phyloP scores from a whole-genome alignment of 164 flowering plant genomes.

The Echeveria elegans region DNA sequence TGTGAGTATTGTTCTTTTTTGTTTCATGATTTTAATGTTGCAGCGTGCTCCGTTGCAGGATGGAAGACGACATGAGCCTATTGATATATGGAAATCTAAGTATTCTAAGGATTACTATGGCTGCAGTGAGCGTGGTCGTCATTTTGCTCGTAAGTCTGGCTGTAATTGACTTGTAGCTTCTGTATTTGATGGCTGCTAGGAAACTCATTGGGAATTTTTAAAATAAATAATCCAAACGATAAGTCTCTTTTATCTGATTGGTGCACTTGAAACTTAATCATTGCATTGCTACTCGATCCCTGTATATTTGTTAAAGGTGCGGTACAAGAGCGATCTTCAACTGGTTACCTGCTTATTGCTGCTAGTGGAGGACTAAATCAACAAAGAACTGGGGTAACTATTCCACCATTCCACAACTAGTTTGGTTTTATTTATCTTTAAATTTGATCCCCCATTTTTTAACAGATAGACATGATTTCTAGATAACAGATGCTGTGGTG shows the following conservation, averaged over 20 bases:
- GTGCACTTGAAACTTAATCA: no score
- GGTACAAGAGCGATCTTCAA: slow-evolving; percentile 46
- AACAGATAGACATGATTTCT: slow-evolving; percentile 4
- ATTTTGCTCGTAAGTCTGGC: slow-evolving; percentile 55
- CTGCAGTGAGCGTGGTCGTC: slow-evolving; percentile 65
- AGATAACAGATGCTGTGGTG: slow-evolving; percentile 98
- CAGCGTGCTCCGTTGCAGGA: slow-evolving; percentile 17
- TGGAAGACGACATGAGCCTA: slow-evolving; percentile 26
- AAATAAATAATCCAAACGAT: no score
- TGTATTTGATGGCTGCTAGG: not conserved
- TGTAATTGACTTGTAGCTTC: not conserved
- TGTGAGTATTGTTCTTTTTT: not conserved
- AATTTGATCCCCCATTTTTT: not conserved
- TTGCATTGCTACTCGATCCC: not conserved
- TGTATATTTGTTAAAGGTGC: slow-evolving; percentile 39
- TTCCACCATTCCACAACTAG: not conserved
- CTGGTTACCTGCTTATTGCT: slow-evolving; percentile 93
- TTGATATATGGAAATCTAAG: slow-evolving; percentile 84
- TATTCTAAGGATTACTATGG: slow-evolving; percentile 55
- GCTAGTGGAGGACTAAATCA: slow-evolving; percentile 98
- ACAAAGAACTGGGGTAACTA: slow-evolving; percentile 87
- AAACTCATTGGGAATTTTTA: no score
- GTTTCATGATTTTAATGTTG: not conserved
- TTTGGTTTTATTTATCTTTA: not conserved
- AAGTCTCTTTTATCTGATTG: no score